Conservation (phyloP, 1,284 basidiomycete species). For the Earliella scabrosa region DNA sequence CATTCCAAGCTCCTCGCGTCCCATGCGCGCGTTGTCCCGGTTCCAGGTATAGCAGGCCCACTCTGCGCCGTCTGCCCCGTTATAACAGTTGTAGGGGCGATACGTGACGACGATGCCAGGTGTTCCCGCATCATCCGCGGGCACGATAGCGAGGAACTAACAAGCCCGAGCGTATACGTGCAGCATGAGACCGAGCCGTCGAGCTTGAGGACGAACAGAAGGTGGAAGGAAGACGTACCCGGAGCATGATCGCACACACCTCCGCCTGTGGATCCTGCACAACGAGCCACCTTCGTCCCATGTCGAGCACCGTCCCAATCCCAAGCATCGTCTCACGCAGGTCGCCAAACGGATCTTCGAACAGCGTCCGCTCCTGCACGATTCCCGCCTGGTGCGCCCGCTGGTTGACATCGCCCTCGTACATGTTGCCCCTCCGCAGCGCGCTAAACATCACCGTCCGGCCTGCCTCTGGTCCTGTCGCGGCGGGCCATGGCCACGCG, state of each 20-base stretch:
- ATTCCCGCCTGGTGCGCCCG: background rate
- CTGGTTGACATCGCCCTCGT: conserved; percentile 7
- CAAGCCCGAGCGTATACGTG: background rate
- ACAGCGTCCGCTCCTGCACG: conserved; percentile 5
- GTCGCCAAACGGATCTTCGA: conserved; percentile 40
- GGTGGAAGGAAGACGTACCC: conserved; percentile 31
- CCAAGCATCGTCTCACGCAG: conserved; percentile 39
- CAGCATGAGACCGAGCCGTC: background rate
- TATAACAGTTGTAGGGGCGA: background rate
- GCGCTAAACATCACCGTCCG: background rate
- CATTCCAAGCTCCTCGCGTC: background rate
- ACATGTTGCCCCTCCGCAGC: conserved; percentile 18
- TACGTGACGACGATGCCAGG: background rate
- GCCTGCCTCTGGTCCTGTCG: background rate
- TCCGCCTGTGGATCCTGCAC: conserved; percentile 30
- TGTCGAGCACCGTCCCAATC: conserved; percentile 34
- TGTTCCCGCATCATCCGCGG: background rate
- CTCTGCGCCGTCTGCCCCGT: background rate
- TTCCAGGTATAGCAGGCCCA: background rate
- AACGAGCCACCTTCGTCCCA: conserved; percentile 29
- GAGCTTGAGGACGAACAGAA: no score
- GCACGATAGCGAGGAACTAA: background rate
- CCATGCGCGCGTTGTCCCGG: conserved; percentile 6
- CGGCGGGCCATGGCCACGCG: conserved; percentile 10
- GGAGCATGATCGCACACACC: conserved; percentile 34